Evolutionary conservation across 176 grass and related monocot genomes (phyloP), one percentile per base, ranked within the genome.

Genomic region (Aegilops sharonensis): DNA sequence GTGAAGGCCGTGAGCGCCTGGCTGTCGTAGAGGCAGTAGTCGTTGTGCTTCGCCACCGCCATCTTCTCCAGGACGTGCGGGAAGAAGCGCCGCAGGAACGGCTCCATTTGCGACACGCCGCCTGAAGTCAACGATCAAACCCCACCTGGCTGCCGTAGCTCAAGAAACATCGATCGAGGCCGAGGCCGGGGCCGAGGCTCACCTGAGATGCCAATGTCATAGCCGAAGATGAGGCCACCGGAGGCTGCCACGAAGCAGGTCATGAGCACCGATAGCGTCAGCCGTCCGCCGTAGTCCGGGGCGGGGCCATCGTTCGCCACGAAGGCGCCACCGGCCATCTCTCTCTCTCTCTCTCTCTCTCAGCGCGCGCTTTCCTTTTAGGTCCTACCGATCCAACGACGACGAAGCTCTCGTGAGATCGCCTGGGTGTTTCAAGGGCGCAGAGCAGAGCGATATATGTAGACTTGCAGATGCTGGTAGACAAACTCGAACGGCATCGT

Each of bases 181-280:
- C 61, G 65, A 34, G 36, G 47, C 47, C 47, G 71, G 47, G 29
- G 24, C 73, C 50, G 72, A 75, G 30, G 25, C 73, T 76, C 20
- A 95, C 91, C 95, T 77, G 95, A 97, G 82, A 97, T 93, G 63
- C 95, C 95, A 27, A 97, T 93, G 73, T 93, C 95, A 31, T 95
- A 97, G 82, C 95, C 92, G 78, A 97, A 97, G 83, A 97, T 97
- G 4, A 97, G 87, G 73, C 95, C 95, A 3, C 95, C 95, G 20
- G 95, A 94, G 68, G 95, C 95, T 2, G 95, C 95, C 87, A 95
- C 90, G 30, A 97, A 59, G 81, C 95, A 97, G 35, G 83, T 90
- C 36, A 90, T 83, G 67, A 98, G 72, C 62, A 95, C 93, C 2
- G 91, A 82, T 20, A 86, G 50, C 52, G 95, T 95, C 42, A 98